Evolutionary conservation across 768 basidiomycete genomes (phyloP), one percentile per base, ranked within the genome.

Genomic region (Mycena latifolia): DNA sequence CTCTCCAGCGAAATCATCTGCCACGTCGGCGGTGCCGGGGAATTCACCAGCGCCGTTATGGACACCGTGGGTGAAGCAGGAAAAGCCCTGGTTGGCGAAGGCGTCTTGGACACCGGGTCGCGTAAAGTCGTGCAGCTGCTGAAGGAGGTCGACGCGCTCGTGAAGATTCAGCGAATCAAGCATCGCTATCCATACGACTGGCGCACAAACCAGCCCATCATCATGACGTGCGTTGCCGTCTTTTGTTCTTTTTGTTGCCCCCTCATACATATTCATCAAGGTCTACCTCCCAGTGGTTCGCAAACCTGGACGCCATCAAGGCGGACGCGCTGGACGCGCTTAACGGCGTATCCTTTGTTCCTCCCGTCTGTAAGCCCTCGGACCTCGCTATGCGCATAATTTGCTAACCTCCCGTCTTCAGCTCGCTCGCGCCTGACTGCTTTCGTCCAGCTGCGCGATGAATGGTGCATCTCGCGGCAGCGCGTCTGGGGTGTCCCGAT

Each of bases 391-490:
- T 28, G 27, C 63, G 15, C 41, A 20, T 27, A 55, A 50, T 50
- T 37, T 57, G 29, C 71, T 25, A 58, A 11, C 17, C 6, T 1
- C 12, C 7, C 6, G 41, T 20, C 6, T 14, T n/a, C 31, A 98
- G 96, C 95, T 3, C 89, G 91, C 11, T 92, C 90, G 50, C 91
- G 96, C n/a, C 88, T 99, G 12, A 90, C 94, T 69, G 83, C 95
- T 0, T 97, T 95, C 76, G 84, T 98, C 55, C 86, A 82, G 2
- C 92, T 91, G 0, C 93, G 97, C 14, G 95, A 95, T 0, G 97
- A 99, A 79, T 99, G 97, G 97, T 99, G 97, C 73, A 98, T 99
- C 61, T 99, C 97, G 43, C 91, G 97, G 8, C 97, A 99, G 74
- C 91, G 97, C 31, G 92, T 93, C 22, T 99, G 97, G 97, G 97